These are phyloP conservation scores for Scortechinia acanthostroma DNA, from an alignment of 2,329 filamentous ascomycete genomes.

Conservation along the genomic window DNA sequence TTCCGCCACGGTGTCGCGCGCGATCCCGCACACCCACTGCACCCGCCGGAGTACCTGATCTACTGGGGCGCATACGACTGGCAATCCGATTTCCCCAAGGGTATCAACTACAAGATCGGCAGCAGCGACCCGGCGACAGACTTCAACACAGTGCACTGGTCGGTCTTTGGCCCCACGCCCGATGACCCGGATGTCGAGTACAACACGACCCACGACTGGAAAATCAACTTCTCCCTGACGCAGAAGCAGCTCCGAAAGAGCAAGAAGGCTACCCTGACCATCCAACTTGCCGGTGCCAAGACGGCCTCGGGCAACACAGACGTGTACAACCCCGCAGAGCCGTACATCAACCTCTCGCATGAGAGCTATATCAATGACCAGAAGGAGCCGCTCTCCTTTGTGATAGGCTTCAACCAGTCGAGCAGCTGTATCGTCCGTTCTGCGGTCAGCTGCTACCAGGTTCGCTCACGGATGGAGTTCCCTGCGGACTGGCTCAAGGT, in stretches of 20 bases:
- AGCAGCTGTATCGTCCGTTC: no score
- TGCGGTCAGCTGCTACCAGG: no score
- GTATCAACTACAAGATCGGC: slow-evolving; percentile 49
- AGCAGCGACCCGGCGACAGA: slow-evolving; percentile 35
- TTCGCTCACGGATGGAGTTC: no score
- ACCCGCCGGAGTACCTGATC: slow-evolving; percentile 48
- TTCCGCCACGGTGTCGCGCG: slow-evolving; percentile 46
- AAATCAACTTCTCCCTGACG: slow-evolving; percentile 39
- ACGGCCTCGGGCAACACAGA: slow-evolving; percentile 56
- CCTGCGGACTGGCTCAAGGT: no score
- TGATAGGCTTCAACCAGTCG: no score
- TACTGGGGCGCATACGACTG: slow-evolving; percentile 58
- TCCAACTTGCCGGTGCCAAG: slow-evolving; percentile 57
- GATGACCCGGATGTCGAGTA: slow-evolving; percentile 35
- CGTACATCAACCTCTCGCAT: slow-evolving; percentile 42
- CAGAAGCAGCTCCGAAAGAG: slow-evolving; percentile 28
- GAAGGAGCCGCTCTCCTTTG: no score
- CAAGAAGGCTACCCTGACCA: slow-evolving; percentile 45
- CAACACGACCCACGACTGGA: slow-evolving; percentile 50
- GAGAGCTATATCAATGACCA: slow-evolving; percentile 36
- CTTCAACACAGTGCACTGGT: slow-evolving; percentile 62
- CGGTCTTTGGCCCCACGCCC: slow-evolving; percentile 47
- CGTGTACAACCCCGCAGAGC: slow-evolving; percentile 41
- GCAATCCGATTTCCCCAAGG: slow-evolving; percentile 46
- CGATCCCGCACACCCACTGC: slow-evolving; percentile 35